Conservation (phyloP, 345 rosid species). For the Pistacia vera region DNA sequence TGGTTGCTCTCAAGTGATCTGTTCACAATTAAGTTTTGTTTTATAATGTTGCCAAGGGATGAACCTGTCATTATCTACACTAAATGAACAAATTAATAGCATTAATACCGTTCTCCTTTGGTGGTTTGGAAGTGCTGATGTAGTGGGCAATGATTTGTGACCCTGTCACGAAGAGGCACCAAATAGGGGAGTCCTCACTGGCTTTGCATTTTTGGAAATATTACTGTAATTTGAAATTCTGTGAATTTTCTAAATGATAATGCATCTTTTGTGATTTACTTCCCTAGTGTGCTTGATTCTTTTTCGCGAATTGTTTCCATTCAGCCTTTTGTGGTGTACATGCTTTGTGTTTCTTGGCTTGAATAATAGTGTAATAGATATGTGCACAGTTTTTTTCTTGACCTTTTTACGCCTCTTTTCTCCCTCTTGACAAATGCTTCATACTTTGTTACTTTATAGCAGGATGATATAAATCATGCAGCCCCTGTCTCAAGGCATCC, state of each 20-base stretch:
- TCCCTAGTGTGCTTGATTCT: background rate
- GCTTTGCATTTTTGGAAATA: constrained; percentile 7
- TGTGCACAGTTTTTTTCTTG: background rate
- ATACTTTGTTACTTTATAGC: constrained; percentile 30
- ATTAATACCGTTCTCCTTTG: background rate
- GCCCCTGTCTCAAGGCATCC: constrained; percentile 48
- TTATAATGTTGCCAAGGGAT: background rate
- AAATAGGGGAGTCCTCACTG: background rate
- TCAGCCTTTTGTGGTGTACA: background rate
- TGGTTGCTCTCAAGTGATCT: background rate
- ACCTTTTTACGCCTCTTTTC: background rate
- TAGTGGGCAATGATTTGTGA: background rate
- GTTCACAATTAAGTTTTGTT: background rate
- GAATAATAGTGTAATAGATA: constrained; percentile 10
- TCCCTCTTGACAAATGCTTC: constrained; percentile 6
- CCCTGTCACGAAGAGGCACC: background rate
- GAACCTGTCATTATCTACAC: constrained; percentile 7
- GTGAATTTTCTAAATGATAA: background rate
- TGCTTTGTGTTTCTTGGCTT: constrained; percentile 5
- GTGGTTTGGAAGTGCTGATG: background rate
- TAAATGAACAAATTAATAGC: background rate
- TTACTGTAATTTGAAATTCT: background rate
- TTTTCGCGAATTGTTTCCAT: background rate
- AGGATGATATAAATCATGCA: constrained; percentile 54
- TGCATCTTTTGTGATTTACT: background rate